These are phyloP conservation scores for Serendipita vermifera DNA, from an alignment of 768 basidiomycete genomes.

Conservation along the genomic window DNA sequence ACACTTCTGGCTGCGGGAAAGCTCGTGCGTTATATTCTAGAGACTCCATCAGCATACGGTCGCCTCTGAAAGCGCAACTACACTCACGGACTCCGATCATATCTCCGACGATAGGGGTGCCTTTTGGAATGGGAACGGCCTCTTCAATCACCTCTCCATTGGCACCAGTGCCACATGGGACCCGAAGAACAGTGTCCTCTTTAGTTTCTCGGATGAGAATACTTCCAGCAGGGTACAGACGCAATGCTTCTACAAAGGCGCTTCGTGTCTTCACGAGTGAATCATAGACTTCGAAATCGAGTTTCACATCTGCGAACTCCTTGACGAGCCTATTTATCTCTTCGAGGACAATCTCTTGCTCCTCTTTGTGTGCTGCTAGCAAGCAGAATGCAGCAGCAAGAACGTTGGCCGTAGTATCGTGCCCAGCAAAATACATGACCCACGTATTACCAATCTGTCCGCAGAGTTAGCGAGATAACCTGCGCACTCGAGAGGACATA, in stretches of 20 bases:
- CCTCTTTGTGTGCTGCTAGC: conserved; percentile 20
- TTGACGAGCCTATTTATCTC: conserved; percentile 22
- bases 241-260: conserved; percentile 22
- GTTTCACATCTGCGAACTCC: background rate
- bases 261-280: conserved; percentile 23
- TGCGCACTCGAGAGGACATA: conserved; percentile 12
- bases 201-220: background rate
- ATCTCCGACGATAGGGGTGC: conserved; percentile 27
- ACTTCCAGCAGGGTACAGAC: conserved; percentile 20
- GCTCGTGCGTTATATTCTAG: conserved; percentile 40
- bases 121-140: conserved; percentile 14
- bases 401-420: conserved; percentile 25
- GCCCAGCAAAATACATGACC: conserved; percentile 15
- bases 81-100: conserved; percentile 39
- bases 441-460: conserved; percentile 15
- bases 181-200: conserved; percentile 21
- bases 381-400: conserved; percentile 25
- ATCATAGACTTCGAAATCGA: conserved; percentile 19
- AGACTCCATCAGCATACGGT: background rate
- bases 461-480: too few species aligned
- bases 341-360: conserved; percentile 25
- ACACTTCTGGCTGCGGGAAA: conserved; percentile 35
- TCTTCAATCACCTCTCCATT: background rate
- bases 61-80: background rate
- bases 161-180: conserved; percentile 15